These are phyloP conservation scores for Cyathus striatus DNA, from an alignment of 768 basidiomycete species.

Conservation along the genomic window DNA sequence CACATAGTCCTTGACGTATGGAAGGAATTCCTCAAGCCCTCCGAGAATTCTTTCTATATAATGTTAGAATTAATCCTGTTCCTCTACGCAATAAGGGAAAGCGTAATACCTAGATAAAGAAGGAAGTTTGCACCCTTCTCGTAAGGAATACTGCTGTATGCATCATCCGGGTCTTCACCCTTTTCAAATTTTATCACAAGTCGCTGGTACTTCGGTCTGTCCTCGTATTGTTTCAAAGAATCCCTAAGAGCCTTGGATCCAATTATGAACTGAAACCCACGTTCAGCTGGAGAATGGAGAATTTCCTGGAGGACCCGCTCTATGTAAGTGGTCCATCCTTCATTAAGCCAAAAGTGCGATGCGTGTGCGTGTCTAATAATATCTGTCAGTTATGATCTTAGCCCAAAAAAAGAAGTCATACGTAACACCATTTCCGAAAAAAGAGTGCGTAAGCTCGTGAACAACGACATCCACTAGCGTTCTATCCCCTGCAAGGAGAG, in stretches of 20 bases:
- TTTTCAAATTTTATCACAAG: constrained; percentile 71
- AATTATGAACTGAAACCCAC: constrained; percentile 77
- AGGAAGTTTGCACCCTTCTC: constrained; percentile 90
- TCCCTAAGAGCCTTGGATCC: constrained; percentile 71
- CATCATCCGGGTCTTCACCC: constrained; percentile 76
- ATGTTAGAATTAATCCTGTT: not conserved
- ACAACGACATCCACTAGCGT: constrained; percentile 85
- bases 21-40: constrained; percentile 79
- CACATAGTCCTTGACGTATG: constrained; percentile 82
- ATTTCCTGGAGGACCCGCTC: constrained; percentile 74
- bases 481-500: constrained; percentile 83
- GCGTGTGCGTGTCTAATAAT: constrained; percentile 58
- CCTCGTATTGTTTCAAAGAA: constrained; percentile 55
- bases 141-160: constrained; percentile 74
- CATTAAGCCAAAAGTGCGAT: constrained; percentile 85
- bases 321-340: constrained; percentile 92
- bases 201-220: constrained; percentile 70
- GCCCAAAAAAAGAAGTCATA: constrained; percentile 11
- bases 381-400: too few species aligned
- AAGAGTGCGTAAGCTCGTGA: constrained; percentile 83
- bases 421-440: constrained; percentile 93
- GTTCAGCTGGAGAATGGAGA: constrained; percentile 68
- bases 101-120: constrained; percentile 62
- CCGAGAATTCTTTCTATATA: constrained; percentile 64
- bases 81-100: not conserved